A percentile compares a stretch with the other conserved stretches of the same genome.
phyloP scores from a whole-genome alignment of 805 yeast genomes.

The Starmera quercuum region DNA sequence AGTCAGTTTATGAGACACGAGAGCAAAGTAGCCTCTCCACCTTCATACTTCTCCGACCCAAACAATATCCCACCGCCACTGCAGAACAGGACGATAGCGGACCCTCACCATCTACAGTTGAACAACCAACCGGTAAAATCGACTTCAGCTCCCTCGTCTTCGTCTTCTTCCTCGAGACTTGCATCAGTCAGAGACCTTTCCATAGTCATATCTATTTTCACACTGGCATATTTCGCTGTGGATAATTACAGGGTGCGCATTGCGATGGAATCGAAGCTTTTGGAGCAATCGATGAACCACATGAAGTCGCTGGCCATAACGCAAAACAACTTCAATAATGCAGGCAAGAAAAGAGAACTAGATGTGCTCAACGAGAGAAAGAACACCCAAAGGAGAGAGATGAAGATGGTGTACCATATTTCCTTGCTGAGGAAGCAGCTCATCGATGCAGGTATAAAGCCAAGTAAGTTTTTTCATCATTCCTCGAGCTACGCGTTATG shows the following conservation, averaged over 20 bases:
- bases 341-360: slow-evolving; percentile 43
- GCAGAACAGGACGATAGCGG: too few relatives aligned
- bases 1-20: background rate
- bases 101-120: too few relatives aligned
- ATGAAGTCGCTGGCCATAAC: slow-evolving; percentile 25
- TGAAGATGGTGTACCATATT: slow-evolving; percentile 59
- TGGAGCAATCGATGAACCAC: slow-evolving; percentile 24
- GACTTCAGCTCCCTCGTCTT: background rate
- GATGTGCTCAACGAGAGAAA: slow-evolving; percentile 46
- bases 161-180: too few relatives aligned
- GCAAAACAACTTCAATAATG: slow-evolving; percentile 42
- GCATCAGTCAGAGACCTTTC: slow-evolving; percentile 29
- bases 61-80: background rate
- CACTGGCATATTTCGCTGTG: slow-evolving; percentile 40
- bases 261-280: slow-evolving; percentile 23
- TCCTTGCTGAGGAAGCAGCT: slow-evolving; percentile 59
- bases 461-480: slow-evolving; percentile 30
- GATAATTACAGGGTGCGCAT: slow-evolving; percentile 41
- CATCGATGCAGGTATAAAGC: slow-evolving; percentile 47
- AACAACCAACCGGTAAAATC: background rate
- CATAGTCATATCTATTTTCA: slow-evolving; percentile 32
- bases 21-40: slow-evolving; percentile 8
- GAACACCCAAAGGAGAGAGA: slow-evolving; percentile 37
- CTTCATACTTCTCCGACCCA: slow-evolving; percentile 12
- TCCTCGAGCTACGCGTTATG: too few relatives aligned